These are phyloP conservation scores for Globisporangium spinosum DNA, from an alignment of 352 stramenopile genomes.

Conservation along the genomic window DNA sequence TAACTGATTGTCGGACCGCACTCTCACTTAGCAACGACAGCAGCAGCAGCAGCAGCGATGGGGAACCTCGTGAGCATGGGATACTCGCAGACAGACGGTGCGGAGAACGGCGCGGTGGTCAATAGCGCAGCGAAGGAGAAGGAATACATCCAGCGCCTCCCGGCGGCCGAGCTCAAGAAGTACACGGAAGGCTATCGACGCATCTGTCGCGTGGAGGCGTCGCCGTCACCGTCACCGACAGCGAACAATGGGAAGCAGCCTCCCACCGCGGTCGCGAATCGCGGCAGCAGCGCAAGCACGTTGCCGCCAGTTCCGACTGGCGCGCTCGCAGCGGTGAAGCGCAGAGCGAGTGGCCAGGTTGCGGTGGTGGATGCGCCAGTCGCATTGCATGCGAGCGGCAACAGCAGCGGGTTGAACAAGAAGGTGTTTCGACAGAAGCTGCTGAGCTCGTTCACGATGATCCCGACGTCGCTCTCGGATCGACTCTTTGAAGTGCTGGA, in stretches of 20 bases:
- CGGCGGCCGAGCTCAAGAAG: constrained; percentile 51
- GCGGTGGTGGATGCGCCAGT: constrained; percentile 5
- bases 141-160: constrained; percentile 59
- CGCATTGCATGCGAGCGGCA: too few relatives aligned
- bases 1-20: background rate
- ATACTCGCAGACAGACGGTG: constrained; percentile 18
- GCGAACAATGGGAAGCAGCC: constrained; percentile 1
- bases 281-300: constrained; percentile 20
- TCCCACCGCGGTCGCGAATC: background rate
- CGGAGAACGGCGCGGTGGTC: constrained; percentile 11
- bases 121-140: constrained; percentile 17
- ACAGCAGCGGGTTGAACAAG: constrained; percentile 40
- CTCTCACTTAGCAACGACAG: background rate
- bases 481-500: constrained; percentile 85
- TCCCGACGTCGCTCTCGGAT: constrained; percentile 79
- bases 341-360: constrained; percentile 6
- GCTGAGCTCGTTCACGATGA: constrained; percentile 70
- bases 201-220: constrained; percentile 53
- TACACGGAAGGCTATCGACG: constrained; percentile 72
- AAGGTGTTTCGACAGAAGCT: constrained; percentile 82
- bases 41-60: constrained; percentile 40
- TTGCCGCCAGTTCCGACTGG: background rate
- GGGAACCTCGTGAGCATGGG: constrained; percentile 69
- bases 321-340: constrained; percentile 6
- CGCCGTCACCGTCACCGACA: constrained; percentile 5